Evolutionary conservation across 2,329 filamentous ascomycete genomes (phyloP), one percentile per base, ranked within the genome.

Genomic region (Parasarocladium wereldwijsianum): DNA sequence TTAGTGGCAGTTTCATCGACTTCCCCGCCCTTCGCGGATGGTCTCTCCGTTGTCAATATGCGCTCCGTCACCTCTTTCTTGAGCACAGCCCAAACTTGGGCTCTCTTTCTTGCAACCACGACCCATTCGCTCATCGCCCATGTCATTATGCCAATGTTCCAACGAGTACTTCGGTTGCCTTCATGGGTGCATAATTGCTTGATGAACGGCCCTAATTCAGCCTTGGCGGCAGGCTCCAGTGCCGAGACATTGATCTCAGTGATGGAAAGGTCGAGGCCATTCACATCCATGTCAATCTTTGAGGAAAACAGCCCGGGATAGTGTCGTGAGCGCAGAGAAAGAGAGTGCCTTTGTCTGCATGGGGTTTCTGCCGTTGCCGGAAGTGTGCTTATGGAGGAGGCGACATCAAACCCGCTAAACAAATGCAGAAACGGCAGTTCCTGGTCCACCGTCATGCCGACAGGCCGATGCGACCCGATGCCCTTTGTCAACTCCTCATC

Each of bases 81-180:
- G 15, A 78, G 52, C 1, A 50, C 53, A 15, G 57, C 56, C 76
- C 76, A 82, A 32, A 76, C 66, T n/a, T 55, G 55, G 0, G 76
- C 76, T 6, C 77, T 57, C 31, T 64, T 61, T 7, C 63, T 52
- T 0, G 74, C 69, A 2, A 76, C 49, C 3, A 73, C 67, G 36
- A 73, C 62, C 70, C 77, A 82, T 29, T 77, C 71, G 9, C 64
- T 64, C 60, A 82, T 71, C 0, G 73, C 75, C 73, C 75, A 82
- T 4, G 64, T 63, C 0, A 76, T 42, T 5, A 74, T 60, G 13
- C 63, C 63, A 1, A 80, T 49, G 36, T 82, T 77, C 20, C 59
- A 58, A 6, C 58, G 54, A 36, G 69, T 51, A 0, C 58, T 57
- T n/a, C 59, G 58, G 51, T 53, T 46, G 45, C 42, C 51, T 35